Evolutionary conservation across 495 filamentous ascomycete species (phyloP).

Genomic region (Penicillium paradoxum): DNA sequence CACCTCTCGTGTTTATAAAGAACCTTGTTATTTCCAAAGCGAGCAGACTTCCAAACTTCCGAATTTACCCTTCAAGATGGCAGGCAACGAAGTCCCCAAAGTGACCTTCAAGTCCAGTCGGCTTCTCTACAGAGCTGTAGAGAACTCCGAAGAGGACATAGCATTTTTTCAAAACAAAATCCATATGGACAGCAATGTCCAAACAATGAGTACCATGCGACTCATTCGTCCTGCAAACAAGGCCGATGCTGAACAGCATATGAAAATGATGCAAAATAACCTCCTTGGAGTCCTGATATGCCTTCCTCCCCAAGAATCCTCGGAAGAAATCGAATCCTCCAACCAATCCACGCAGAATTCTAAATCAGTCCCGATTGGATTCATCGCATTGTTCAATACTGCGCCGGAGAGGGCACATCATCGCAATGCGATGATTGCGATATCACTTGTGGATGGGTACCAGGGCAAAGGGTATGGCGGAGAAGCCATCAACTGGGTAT

Average conservation of each 20-base stretch:
- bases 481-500: constrained; percentile 48
- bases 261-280: not conserved
- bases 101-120: not conserved
- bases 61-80: not conserved
- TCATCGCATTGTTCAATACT: not conserved
- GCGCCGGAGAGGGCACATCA: constrained; percentile 25
- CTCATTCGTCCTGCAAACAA: not conserved
- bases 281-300: constrained; percentile 3
- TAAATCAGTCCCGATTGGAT: not conserved
- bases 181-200: not conserved
- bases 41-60: not conserved
- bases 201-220: not conserved
- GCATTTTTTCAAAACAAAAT: not conserved
- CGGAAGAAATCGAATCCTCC: not conserved
- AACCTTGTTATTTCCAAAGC: not conserved
- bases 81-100: not conserved
- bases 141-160: constrained; percentile 8
- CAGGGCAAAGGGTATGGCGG: constrained; percentile 49
- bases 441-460: constrained; percentile 31
- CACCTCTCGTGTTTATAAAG: not conserved
- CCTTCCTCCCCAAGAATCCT: not conserved
- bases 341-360: not conserved
- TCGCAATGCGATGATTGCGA: constrained; percentile 36
- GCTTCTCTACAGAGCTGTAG: constrained; percentile 9
- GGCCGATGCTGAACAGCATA: not conserved